Evolutionary conservation across 495 filamentous ascomycete species (phyloP).

Genomic region (Terfezia boudieri): DNA sequence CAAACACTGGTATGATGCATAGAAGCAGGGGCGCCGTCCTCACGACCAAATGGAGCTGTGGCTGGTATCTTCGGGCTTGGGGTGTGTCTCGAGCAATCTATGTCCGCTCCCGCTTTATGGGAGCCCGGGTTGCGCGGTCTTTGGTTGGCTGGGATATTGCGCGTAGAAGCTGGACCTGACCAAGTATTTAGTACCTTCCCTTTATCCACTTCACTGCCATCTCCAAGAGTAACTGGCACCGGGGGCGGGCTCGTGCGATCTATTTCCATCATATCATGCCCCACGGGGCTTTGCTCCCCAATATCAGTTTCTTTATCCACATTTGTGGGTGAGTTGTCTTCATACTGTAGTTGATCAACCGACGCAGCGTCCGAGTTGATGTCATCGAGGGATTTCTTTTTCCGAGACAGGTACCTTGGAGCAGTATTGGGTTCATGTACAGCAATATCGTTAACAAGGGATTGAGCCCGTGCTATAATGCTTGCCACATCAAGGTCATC

Average conservation of each 20-base stretch:
- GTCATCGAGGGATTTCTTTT: background rate
- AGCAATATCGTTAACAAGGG: background rate
- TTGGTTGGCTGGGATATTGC: too few species aligned
- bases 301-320: background rate
- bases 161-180: background rate
- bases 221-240: too few species aligned
- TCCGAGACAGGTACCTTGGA: background rate
- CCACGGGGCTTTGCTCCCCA: background rate
- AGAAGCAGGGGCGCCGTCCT: too few species aligned
- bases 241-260: background rate
- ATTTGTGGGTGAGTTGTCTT: background rate
- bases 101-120: too few species aligned
- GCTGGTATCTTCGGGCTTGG: too few species aligned
- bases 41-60: too few species aligned
- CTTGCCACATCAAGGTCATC: slow-evolving; percentile 4
- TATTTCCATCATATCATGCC: background rate
- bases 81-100: too few species aligned
- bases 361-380: background rate
- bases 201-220: background rate
- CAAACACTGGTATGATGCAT: background rate
- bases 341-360: background rate
- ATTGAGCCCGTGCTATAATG: background rate
- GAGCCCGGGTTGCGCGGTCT: too few species aligned
- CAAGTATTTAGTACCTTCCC: background rate
- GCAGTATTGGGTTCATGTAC: background rate